A percentile compares a stretch with the other conserved stretches of the same genome.
Evolutionary conservation across 2,329 filamentous ascomycete genomes (phyloP).

Genomic region (Knufia petricola): DNA sequence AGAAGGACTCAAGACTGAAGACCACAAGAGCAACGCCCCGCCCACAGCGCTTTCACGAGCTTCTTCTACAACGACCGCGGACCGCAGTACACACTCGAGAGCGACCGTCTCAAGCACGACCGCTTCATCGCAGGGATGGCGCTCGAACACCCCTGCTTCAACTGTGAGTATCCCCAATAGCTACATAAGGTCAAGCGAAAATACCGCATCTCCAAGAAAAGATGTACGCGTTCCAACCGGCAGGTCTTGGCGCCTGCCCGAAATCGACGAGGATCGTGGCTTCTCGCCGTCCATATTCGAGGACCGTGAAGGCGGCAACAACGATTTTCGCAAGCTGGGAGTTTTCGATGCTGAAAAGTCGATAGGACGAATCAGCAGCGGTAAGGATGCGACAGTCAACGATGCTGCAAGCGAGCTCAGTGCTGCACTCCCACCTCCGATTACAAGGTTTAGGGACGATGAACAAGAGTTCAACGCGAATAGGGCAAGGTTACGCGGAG

Average conservation of each 20-base stretch:
- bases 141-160: not conserved
- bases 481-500: conserved; percentile 4
- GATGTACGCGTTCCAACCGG: too few species aligned
- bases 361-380: conserved; percentile 7
- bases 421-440: conserved; percentile 8
- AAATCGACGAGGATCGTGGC: conserved; percentile 4
- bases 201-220: not conserved
- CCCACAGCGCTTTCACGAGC: not conserved
- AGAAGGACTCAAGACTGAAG: not conserved
- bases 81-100: not conserved
- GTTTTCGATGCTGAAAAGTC: conserved; percentile 17
- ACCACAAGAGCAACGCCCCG: not conserved
- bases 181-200: not conserved
- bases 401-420: conserved; percentile 9
- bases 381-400: conserved; percentile 3
- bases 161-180: not conserved
- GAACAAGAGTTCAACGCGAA: conserved; percentile 10
- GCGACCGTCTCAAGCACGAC: conserved; percentile 1
- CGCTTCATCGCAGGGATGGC: not conserved
- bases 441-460: conserved; percentile 8
- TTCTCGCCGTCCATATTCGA: conserved; percentile 9
- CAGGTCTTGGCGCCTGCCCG: conserved; percentile 1
- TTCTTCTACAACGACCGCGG: not conserved
- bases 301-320: not conserved
- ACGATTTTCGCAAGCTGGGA: conserved; percentile 23